Base-by-base conservation (phyloP, 2,329 filamentous ascomycete genomes). In the Incumbomyces lentus region DNA sequence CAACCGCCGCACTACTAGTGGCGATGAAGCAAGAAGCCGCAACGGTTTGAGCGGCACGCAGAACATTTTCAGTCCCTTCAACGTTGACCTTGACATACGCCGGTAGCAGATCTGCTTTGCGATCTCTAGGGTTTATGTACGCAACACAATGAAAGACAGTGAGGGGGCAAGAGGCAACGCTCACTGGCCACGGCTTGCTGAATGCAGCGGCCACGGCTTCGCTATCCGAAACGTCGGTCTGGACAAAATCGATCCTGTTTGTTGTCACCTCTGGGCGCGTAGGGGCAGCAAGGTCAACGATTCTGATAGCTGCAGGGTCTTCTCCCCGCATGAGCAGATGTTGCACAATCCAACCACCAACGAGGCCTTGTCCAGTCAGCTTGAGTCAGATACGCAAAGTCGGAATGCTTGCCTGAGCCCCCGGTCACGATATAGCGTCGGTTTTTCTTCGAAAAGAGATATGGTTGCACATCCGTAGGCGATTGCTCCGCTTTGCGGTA, bases 111-210 rank as follows among this genome's bases (percentile, higher is more conserved):
- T 64, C 59, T 38, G 58, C 55, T 41, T 67, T 64, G 6, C 75
- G 68, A 46, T 78, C 74, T 13, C 64, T 67, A 0, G 72, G 68
- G 10, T 73, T 64, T 48, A 79, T 77, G 4, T 69, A 64, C 1
- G 75, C 75, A 2, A 74, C 75, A 1, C 71, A 77, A 60, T 79
- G 75, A 55, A 74, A 76, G 12, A 79, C 74, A 1, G 74, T 77
- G 18, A 79, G 60, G 1, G 75, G 74, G 2, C 71, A 62, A 3
- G 59, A 39, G 4, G 68, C 62, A 4, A 68, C 62, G 1, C 59
- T 57, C 2, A 58, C 40, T 2, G 66, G 62, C 75, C 76, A 79
- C 4, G 68, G 63, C 17, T 62, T 60, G 5, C 61, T 57, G 47
- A 79, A 77, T 13, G 73, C 73, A 0, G 60, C 62, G 6, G 60